Conservation (phyloP, 2,329 filamentous ascomycete species). For the Colletotrichum sp. region DNA sequence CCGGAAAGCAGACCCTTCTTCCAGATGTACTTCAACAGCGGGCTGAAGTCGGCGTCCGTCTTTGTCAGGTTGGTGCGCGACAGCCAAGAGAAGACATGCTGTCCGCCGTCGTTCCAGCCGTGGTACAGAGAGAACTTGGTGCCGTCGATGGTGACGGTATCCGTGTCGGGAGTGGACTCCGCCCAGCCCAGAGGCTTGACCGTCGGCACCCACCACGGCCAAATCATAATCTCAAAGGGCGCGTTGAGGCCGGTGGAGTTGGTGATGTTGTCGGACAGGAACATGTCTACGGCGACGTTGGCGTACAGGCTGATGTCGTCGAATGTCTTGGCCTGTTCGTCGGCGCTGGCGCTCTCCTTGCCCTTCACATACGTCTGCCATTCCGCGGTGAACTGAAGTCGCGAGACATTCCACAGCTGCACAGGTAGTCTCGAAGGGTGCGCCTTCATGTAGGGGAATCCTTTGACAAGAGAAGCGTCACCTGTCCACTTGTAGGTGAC, state of each 20-base stretch:
- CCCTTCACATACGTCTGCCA: constrained; percentile 15
- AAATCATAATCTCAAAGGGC: constrained; percentile 20
- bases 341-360: constrained; percentile 2
- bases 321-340: constrained; percentile 6
- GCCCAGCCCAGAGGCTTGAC: constrained; percentile 17
- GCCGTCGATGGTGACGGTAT: constrained; percentile 13
- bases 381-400: constrained; percentile 10
- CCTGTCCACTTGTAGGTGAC: constrained; percentile 18
- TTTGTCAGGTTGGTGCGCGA: constrained; percentile 12
- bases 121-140: constrained; percentile 15
- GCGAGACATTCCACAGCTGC: constrained; percentile 15
- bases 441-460: constrained; percentile 16
- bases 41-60: constrained; percentile 14
- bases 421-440: constrained; percentile 8
- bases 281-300: constrained; percentile 21
- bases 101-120: constrained; percentile 19
- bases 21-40: constrained; percentile 18
- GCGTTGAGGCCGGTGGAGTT: constrained; percentile 16
- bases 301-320: constrained; percentile 10
- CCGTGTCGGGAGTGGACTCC: constrained; percentile 13
- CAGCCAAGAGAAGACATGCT: constrained; percentile 18
- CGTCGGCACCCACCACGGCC: constrained; percentile 19
- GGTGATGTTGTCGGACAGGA: constrained; percentile 10
- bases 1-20: constrained; percentile 13
- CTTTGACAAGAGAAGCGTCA: constrained; percentile 16